Conservation (phyloP, 768 basidiomycete species). For the Lanmaoa pseudosensibilis region DNA sequence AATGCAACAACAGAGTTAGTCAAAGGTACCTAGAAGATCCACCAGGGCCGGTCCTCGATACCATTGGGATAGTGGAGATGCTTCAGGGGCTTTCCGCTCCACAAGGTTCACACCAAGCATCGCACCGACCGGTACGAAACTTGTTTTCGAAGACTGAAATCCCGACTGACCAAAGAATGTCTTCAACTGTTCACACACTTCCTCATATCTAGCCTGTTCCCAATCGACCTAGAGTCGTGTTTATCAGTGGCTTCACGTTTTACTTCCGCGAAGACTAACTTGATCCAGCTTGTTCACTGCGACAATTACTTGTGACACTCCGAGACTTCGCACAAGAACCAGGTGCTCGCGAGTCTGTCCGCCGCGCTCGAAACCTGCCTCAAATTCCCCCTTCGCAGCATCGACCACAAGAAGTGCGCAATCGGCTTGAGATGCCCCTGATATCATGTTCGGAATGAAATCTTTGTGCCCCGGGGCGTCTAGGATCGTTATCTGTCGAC, state of each 20-base stretch:
- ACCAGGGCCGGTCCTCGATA: conserved; percentile 85
- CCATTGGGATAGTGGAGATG: conserved; percentile 60
- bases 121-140: conserved; percentile 87
- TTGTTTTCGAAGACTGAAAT: conserved; percentile 74
- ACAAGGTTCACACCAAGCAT: conserved; percentile 87
- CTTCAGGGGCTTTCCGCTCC: conserved; percentile 46
- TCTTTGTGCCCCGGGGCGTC: conserved; percentile 98
- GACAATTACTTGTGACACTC: conserved; percentile 86
- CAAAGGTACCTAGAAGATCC: conserved; percentile 69
- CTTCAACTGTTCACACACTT: conserved; percentile 71
- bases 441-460: conserved; percentile 99
- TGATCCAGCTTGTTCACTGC: conserved; percentile 96
- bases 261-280: conserved; percentile 42
- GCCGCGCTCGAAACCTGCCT: conserved; percentile 90
- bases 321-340: conserved; percentile 86
- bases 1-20: background rate
- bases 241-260: background rate
- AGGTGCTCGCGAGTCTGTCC: conserved; percentile 97
- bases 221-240: conserved; percentile 69
- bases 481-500: conserved; percentile 85
- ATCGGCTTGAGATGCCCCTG: conserved; percentile 95
- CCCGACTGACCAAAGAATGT: conserved; percentile 89
- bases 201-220: conserved; percentile 79
- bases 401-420: conserved; percentile 93
- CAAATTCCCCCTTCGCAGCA: conserved; percentile 87